Conservation (phyloP, 208 protist species). For the Phytomonas sp. region DNA sequence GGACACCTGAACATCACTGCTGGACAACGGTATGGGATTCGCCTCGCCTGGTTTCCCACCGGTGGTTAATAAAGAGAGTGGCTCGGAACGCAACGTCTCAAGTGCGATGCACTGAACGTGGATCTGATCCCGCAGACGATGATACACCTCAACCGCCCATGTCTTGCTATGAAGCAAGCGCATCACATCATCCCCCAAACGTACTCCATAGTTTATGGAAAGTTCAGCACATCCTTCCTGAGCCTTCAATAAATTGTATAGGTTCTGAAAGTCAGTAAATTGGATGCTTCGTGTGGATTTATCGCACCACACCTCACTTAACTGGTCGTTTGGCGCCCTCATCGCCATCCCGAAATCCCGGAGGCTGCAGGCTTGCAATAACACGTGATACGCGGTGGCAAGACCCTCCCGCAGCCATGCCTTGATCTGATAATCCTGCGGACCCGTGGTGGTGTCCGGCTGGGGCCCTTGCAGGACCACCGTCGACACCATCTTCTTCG, state of each 20-base stretch:
- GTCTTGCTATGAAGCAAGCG: not conserved
- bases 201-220: not conserved
- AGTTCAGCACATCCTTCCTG: not conserved
- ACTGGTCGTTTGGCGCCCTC: not conserved
- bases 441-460: too few species aligned
- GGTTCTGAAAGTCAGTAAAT: not conserved
- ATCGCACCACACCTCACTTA: not conserved
- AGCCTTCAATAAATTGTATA: not conserved
- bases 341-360: not conserved
- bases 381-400: conserved; percentile 17
- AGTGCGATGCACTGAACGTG: not conserved
- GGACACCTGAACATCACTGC: not conserved
- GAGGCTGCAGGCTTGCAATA: conserved; percentile 10
- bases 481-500: not conserved
- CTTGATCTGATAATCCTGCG: not conserved
- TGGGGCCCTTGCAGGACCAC: not conserved
- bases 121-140: not conserved
- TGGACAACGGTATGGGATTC: not conserved
- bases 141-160: not conserved
- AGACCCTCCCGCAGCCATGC: conserved; percentile 9
- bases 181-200: not conserved
- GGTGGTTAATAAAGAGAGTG: not conserved
- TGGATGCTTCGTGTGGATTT: not conserved
- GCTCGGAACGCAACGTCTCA: not conserved
- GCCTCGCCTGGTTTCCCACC: not conserved